Evolutionary conservation across 768 basidiomycete genomes (phyloP).

Genomic region (Suillus spraguei): DNA sequence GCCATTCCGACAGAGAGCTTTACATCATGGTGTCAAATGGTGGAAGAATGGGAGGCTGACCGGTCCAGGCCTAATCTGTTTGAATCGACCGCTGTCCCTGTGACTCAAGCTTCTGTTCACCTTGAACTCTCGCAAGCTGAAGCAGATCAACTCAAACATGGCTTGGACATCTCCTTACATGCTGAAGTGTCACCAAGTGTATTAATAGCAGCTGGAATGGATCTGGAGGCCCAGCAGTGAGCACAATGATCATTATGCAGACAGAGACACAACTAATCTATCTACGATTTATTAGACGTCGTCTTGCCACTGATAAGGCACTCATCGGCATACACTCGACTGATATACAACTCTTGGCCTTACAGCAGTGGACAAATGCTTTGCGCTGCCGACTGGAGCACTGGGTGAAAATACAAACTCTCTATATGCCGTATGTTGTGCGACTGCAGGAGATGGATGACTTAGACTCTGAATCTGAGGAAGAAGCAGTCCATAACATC

Average conservation of each 20-base stretch:
- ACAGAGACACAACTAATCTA: background rate
- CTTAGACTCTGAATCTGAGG: background rate
- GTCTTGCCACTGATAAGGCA: background rate
- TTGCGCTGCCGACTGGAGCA: background rate
- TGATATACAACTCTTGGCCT: background rate
- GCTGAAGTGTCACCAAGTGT: conserved; percentile 17
- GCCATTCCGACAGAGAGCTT: background rate
- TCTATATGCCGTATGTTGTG: conserved; percentile 2
- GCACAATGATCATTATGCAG: conserved; percentile 6
- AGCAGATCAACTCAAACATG: background rate
- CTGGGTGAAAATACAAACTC: background rate
- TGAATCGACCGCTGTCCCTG: conserved; percentile 9
- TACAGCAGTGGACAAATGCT: background rate
- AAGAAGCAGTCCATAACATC: conserved; percentile 3
- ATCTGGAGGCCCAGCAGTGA: conserved; percentile 27
- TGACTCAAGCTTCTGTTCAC: conserved; percentile 15
- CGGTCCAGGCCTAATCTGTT: conserved; percentile 15
- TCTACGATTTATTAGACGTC: background rate
- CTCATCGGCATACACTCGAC: background rate
- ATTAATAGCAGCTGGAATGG: conserved; percentile 18
- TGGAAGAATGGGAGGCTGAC: conserved; percentile 16
- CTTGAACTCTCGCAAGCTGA: conserved; percentile 21
- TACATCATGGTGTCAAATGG: background rate
- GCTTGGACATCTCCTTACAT: conserved; percentile 15
- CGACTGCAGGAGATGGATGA: background rate